Evolutionary conservation across 495 filamentous ascomycete genomes (phyloP), one percentile per base, ranked within the genome.

Genomic region (Neurospora discreta): DNA sequence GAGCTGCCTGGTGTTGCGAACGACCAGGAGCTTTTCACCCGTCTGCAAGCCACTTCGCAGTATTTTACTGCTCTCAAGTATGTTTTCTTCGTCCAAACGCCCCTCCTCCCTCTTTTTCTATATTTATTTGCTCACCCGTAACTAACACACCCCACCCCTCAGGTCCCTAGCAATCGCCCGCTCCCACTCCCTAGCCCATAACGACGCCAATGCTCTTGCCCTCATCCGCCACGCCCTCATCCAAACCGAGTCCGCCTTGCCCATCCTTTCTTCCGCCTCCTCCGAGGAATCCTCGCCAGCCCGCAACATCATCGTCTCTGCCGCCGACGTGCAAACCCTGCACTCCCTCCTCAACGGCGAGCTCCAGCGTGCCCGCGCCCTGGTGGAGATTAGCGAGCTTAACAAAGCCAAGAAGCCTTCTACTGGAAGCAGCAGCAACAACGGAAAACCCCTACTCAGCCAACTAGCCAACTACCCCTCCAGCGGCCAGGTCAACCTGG

Each of bases 41-140:
- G 95, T 76, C 82, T 99, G 3, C 88, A 92, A 68, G 88, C 89
- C 3, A 95, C 94, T 75, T 85, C 87, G 43, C 82, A 86, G 58
- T 98, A 97, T 81, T 99, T 98, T 84, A 87, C 90, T 72, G 92
- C 96, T 23, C 86, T 98, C 58, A 94, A 91, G 91, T 94, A 85
- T 69, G 87, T 77, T 44, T 52, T 15, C 33, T 23, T 40, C 39
- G n/a, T 68, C 39, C n/a, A n/a, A n/a, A n/a, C n/a, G n/a, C n/a
- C n/a, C 38, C 33, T 68, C 13, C 23, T 20, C 23, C 43, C 46
- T 0, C 40, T 23, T 36, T 13, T 16, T 23, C 23, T 23, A 16
- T 6, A 26, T 58, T 58, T 26, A 9, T 26, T 46, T 46, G 43
- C 43, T n/a, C n/a, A 13, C 6, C 70, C 44, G 10, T 26, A 39